Evolutionary conservation across 164 flowering plant species (phyloP).

Genomic region (Chimonanthus praecox): DNA sequence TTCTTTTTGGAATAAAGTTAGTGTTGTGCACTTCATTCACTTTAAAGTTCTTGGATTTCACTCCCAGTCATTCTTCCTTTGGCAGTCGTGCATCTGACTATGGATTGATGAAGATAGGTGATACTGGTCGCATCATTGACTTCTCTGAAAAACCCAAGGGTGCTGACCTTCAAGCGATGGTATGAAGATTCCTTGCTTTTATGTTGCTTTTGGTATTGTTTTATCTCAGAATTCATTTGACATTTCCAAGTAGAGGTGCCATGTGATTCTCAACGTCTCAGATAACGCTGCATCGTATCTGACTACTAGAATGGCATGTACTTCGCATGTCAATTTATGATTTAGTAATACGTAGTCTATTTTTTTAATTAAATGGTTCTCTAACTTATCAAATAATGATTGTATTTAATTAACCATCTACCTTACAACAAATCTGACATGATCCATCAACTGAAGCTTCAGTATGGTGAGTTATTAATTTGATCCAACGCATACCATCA

Average conservation of each 20-base stretch:
- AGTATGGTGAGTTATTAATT: too few species aligned
- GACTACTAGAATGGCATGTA: too few species aligned
- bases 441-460: too few species aligned
- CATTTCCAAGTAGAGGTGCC: neutral
- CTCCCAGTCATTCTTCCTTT: conserved; percentile 9
- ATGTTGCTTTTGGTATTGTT: neutral
- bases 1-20: too few species aligned
- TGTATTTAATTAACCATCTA: too few species aligned
- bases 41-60: neutral
- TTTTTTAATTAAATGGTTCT: too few species aligned
- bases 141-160: conserved; percentile 95
- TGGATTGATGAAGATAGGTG: conserved; percentile 87
- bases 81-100: conserved; percentile 93
- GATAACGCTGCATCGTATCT: too few species aligned
- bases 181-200: conserved; percentile 11
- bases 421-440: too few species aligned
- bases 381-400: too few species aligned
- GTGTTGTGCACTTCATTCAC: neutral
- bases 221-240: neutral
- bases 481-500: too few species aligned
- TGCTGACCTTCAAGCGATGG: conserved; percentile 73
- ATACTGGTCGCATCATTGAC: conserved; percentile 60
- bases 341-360: too few species aligned
- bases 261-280: neutral
- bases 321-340: too few species aligned